Conservation (phyloP, 1,139 yeast genomes). For the Eremothecium coryli region DNA sequence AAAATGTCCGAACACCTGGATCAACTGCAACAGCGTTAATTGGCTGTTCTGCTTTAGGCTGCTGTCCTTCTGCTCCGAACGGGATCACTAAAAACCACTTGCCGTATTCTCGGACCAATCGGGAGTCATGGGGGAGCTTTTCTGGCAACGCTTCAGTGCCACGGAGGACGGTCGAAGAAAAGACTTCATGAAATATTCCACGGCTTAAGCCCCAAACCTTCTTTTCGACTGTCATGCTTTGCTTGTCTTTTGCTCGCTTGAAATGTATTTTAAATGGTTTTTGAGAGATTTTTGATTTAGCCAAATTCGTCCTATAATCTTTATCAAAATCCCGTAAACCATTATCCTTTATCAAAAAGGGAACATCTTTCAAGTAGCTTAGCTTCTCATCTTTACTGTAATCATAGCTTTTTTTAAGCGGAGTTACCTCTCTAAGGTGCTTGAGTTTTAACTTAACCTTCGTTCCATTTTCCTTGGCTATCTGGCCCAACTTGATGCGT, state of each 20-base stretch:
- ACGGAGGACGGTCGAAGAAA: neutral
- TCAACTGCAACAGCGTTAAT: conserved; percentile 3
- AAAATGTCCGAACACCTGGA: conserved; percentile 3
- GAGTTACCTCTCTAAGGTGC: conserved; percentile 4
- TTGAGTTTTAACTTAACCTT: conserved; percentile 3
- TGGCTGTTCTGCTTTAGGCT: neutral
- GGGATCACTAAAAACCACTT: conserved; percentile 4
- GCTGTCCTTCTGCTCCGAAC: neutral
- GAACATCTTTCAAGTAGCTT: conserved; percentile 2
- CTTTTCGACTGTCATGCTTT: conserved; percentile 4
- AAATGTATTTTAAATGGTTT: conserved; percentile 3
- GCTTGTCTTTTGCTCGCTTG: conserved; percentile 1
- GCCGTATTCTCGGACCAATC: conserved; percentile 1
- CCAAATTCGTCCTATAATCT: conserved; percentile 3
- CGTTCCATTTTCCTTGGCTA: conserved; percentile 2
- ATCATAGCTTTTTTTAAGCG: conserved; percentile 1
- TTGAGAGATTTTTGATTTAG: conserved; percentile 3
- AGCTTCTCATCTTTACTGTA: neutral
- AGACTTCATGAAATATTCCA: conserved; percentile 1
- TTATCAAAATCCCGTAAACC: conserved; percentile 4
- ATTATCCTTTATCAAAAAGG: conserved; percentile 4
- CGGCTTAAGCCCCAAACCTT: conserved; percentile 5
- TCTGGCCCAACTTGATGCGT: conserved; percentile 3
- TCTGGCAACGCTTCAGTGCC: conserved; percentile 3
- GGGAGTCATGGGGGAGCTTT: conserved; percentile 3